phyloP scores from a whole-genome alignment of 2,329 filamentous ascomycete genomes.

The Colletotrichum lentis region DNA sequence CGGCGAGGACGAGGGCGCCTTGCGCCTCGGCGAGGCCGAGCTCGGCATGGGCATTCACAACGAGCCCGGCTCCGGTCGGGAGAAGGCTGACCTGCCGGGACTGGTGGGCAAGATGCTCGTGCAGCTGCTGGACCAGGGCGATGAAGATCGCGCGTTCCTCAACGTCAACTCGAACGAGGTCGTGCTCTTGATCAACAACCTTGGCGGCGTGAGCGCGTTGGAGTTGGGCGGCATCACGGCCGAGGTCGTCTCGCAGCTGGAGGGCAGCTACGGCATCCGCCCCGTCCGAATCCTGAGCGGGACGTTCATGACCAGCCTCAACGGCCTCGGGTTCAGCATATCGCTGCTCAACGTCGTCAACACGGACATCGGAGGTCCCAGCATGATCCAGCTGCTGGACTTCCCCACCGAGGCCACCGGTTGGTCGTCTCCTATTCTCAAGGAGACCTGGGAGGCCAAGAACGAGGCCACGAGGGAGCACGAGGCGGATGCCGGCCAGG shows the following conservation, averaged over 20 bases:
- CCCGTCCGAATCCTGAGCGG: conserved; percentile 73
- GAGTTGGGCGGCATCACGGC: conserved; percentile 76
- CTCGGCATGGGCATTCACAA: conserved; percentile 84
- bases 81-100: conserved; percentile 60
- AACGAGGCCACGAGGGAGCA: conserved; percentile 58
- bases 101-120: conserved; percentile 72
- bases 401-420: conserved; percentile 73
- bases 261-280: conserved; percentile 63
- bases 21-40: conserved; percentile 67
- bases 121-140: conserved; percentile 71
- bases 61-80: conserved; percentile 66
- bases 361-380: conserved; percentile 65
- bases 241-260: conserved; percentile 72
- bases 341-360: conserved; percentile 71
- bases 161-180: conserved; percentile 69
- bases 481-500: conserved; percentile 44
- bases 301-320: conserved; percentile 81
- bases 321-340: conserved; percentile 79
- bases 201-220: conserved; percentile 76
- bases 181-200: conserved; percentile 77
- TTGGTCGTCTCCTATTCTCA: conserved; percentile 71
- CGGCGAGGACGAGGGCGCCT: conserved; percentile 60
- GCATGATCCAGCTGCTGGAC: conserved; percentile 75
- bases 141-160: conserved; percentile 76
- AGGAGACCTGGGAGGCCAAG: conserved; percentile 69